Percentiles rank a stretch among this genome's conserved stretches.
These are phyloP conservation scores for Blastomyces gilchristii DNA, from an alignment of 2,329 filamentous ascomycete species.

Conservation along the genomic window DNA sequence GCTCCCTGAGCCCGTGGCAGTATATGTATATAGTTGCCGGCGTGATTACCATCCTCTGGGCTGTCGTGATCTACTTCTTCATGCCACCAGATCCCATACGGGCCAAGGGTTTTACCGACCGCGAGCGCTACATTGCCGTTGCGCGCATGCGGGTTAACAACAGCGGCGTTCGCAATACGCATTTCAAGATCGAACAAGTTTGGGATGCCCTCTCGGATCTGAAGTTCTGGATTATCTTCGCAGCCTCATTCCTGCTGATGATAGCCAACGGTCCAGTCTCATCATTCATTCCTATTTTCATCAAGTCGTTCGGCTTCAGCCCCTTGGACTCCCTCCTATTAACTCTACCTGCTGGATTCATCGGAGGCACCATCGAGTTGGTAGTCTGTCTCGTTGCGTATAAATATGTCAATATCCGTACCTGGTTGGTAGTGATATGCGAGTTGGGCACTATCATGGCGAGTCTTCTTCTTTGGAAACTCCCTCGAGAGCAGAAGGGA, in stretches of 20 bases:
- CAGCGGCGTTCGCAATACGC: slow-evolving; percentile 30
- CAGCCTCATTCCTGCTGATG: slow-evolving; percentile 33
- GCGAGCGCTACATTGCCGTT: slow-evolving; percentile 21
- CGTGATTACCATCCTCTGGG: slow-evolving; percentile 46
- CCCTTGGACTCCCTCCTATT: slow-evolving; percentile 37
- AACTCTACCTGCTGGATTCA: slow-evolving; percentile 32
- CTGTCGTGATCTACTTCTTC: slow-evolving; percentile 30
- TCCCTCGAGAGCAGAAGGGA: slow-evolving; percentile 35
- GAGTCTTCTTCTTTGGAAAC: slow-evolving; percentile 34
- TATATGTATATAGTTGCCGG: slow-evolving; percentile 61
- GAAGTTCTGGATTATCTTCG: slow-evolving; percentile 36
- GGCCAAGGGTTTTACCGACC: slow-evolving; percentile 34
- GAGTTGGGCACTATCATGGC: slow-evolving; percentile 36
- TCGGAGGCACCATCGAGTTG: slow-evolving; percentile 32
- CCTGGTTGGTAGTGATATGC: slow-evolving; percentile 34
- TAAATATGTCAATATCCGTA: slow-evolving; percentile 25
- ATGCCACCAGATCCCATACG: slow-evolving; percentile 35
- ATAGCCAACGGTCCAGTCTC: slow-evolving; percentile 39
- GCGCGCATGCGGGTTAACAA: slow-evolving; percentile 22
- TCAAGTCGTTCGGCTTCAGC: slow-evolving; percentile 38
- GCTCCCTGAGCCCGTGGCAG: slow-evolving; percentile 52
- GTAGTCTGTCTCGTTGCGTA: slow-evolving; percentile 34
- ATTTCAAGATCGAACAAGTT: slow-evolving; percentile 38
- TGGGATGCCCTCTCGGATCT: slow-evolving; percentile 22
- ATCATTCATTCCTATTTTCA: slow-evolving; percentile 39